Percentiles rank a stretch among this genome's conserved stretches.
Evolutionary conservation across 2,329 filamentous ascomycete genomes (phyloP).

Genomic region (Calonectria henricotiae): DNA sequence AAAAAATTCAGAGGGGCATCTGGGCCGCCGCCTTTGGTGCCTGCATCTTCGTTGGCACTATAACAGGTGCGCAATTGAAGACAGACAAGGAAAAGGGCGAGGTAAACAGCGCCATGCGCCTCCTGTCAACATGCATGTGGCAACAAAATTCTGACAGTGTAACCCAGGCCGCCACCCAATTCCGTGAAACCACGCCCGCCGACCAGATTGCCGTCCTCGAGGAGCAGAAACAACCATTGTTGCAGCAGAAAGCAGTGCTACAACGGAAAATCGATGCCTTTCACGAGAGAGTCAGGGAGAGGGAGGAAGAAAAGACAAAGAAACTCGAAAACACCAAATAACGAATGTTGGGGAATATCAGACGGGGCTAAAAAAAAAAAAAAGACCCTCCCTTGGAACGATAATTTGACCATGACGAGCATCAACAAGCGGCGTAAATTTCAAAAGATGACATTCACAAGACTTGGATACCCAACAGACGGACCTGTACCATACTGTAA

Average conservation of each 20-base stretch:
- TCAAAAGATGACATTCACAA: conserved; percentile 18
- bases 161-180: conserved; percentile 56
- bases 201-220: conserved; percentile 66
- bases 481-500: conserved; percentile 39
- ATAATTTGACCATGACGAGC: not conserved
- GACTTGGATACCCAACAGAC: conserved; percentile 42
- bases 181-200: conserved; percentile 60
- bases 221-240: conserved; percentile 60
- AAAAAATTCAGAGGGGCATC: conserved; percentile 57
- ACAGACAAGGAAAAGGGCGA: conserved; percentile 65
- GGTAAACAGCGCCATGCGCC: conserved; percentile 51
- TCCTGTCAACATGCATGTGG: not conserved
- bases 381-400: not conserved
- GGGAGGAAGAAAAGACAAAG: conserved; percentile 54
- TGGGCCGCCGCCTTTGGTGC: conserved; percentile 65
- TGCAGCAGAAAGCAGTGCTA: conserved; percentile 59
- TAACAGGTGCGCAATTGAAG: conserved; percentile 68
- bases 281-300: conserved; percentile 59
- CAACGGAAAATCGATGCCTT: conserved; percentile 63
- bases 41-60: conserved; percentile 64
- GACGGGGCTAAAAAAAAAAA: not conserved
- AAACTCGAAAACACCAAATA: conserved; percentile 38
- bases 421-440: conserved; percentile 11
- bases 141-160: not conserved
- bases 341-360: conserved; percentile 1